phyloP scores from a whole-genome alignment of 805 yeast species.

The Lachancea thermotolerans region DNA sequence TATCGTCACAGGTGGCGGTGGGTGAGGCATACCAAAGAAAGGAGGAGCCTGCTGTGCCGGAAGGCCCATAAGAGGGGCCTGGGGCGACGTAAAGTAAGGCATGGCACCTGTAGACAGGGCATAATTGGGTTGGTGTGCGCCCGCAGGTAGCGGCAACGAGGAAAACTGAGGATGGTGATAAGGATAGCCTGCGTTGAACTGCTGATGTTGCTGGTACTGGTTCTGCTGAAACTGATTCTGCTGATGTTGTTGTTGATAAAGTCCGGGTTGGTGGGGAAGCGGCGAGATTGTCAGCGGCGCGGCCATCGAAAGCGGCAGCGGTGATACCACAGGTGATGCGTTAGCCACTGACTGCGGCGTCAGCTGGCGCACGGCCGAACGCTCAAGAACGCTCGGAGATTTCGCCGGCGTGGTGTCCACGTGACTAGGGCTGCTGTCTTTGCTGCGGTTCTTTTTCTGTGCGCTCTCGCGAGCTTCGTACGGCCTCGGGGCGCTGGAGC shows the following conservation, averaged over 20 bases:
- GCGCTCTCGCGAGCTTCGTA: background rate
- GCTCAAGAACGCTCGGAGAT: background rate
- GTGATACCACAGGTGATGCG: conserved; percentile 6
- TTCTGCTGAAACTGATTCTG: conserved; percentile 5
- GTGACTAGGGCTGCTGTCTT: background rate
- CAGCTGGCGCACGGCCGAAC: conserved; percentile 1
- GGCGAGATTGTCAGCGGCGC: conserved; percentile 6
- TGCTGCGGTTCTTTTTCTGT: background rate
- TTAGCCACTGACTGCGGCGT: conserved; percentile 2
- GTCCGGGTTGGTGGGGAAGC: conserved; percentile 9
- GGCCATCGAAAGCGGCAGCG: background rate
- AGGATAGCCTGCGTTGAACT: background rate
- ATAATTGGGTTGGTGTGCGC: conserved; percentile 8
- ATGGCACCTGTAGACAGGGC: conserved; percentile 10
- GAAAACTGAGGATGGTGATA: conserved; percentile 1
- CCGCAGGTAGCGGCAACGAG: background rate
- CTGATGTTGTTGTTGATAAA: conserved; percentile 7
- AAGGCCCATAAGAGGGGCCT: conserved; percentile 10
- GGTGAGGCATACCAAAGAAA: conserved; percentile 6
- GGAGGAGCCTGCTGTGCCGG: conserved; percentile 11
- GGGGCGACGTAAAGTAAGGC: conserved; percentile 14
- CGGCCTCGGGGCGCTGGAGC: background rate
- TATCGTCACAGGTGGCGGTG: conserved; percentile 12
- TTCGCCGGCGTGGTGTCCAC: background rate
- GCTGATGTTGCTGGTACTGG: conserved; percentile 5